These are phyloP conservation scores for Boletus coccyginus DNA, from an alignment of 768 basidiomycete genomes.

Conservation along the genomic window DNA sequence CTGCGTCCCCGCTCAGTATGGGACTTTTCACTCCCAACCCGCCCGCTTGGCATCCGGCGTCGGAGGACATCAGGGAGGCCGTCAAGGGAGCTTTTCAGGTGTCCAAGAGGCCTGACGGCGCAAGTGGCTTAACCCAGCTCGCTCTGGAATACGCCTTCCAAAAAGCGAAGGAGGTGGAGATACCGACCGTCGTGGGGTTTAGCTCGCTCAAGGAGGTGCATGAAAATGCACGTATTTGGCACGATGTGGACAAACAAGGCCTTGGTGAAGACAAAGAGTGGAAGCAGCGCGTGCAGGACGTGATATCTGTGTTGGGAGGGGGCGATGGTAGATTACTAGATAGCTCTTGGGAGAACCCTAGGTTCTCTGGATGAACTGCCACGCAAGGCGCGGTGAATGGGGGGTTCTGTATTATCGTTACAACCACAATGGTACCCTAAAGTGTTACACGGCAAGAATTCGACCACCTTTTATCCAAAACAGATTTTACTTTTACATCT, in stretches of 20 bases:
- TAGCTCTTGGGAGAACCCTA: slow-evolving; percentile 73
- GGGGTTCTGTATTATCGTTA: slow-evolving; percentile 22
- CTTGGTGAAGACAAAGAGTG: slow-evolving; percentile 34
- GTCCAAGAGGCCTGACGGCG: slow-evolving; percentile 37
- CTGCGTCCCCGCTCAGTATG: slow-evolving; percentile 87
- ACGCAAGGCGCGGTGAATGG: neutral
- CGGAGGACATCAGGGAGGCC: slow-evolving; percentile 45
- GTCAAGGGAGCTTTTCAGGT: slow-evolving; percentile 35
- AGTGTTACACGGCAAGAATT: slow-evolving; percentile 17
- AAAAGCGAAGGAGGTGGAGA: slow-evolving; percentile 39
- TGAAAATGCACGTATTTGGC: slow-evolving; percentile 66
- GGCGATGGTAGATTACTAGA: slow-evolving; percentile 48
- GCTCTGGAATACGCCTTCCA: slow-evolving; percentile 73
- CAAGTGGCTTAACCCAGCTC: slow-evolving; percentile 50
- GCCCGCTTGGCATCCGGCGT: slow-evolving; percentile 79
- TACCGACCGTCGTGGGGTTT: slow-evolving; percentile 73
- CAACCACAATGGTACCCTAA: slow-evolving; percentile 23
- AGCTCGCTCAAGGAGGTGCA: slow-evolving; percentile 74
- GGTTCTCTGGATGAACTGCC: slow-evolving; percentile 7
- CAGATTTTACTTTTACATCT: slow-evolving; percentile 16
- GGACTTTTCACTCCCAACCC: slow-evolving; percentile 60
- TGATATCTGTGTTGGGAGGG: slow-evolving; percentile 43
- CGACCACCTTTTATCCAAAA: slow-evolving; percentile 11
- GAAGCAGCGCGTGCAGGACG: slow-evolving; percentile 41
- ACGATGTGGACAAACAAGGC: slow-evolving; percentile 46